These are phyloP conservation scores for Colletotrichum cordylinicola DNA, from an alignment of 2,329 filamentous ascomycete species.

Conservation along the genomic window DNA sequence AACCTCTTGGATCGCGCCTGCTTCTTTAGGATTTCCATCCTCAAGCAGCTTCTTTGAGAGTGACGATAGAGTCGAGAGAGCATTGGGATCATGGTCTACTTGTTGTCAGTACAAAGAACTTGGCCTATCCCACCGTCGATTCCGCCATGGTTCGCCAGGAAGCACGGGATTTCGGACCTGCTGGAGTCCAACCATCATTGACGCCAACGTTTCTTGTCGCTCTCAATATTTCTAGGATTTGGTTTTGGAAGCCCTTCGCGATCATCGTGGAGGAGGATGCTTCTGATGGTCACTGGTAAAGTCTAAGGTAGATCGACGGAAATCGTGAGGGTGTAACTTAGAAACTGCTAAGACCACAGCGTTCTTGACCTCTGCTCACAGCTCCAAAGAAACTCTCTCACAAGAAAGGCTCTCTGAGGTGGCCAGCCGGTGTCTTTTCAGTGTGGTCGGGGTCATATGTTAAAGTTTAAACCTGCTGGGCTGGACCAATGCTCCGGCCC, in stretches of 20 bases:
- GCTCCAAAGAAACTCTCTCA: background rate
- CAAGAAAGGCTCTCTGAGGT: background rate
- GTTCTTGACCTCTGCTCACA: background rate
- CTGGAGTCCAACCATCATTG: background rate
- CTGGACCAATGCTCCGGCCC: background rate
- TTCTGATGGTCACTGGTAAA: background rate
- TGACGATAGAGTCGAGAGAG: background rate
- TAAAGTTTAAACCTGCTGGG: background rate
- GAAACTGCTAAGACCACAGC: background rate
- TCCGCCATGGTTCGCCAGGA: background rate
- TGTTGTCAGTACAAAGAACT: background rate
- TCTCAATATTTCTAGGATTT: background rate
- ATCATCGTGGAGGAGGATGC: background rate
- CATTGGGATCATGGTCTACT: background rate
- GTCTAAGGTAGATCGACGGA: background rate
- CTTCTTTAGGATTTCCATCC: background rate
- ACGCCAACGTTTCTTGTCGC: background rate
- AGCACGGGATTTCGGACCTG: background rate
- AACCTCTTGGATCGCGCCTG: background rate
- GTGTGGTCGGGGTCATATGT: background rate
- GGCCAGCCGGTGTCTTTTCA: background rate
- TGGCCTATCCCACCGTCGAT: background rate
- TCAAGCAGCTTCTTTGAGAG: background rate
- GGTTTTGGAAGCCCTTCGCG: background rate
- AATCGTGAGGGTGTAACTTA: background rate